Evolutionary conservation across 306 rosid species (phyloP), one percentile per base, ranked within the genome.

Genomic region (Astragalus glycyphyllos): DNA sequence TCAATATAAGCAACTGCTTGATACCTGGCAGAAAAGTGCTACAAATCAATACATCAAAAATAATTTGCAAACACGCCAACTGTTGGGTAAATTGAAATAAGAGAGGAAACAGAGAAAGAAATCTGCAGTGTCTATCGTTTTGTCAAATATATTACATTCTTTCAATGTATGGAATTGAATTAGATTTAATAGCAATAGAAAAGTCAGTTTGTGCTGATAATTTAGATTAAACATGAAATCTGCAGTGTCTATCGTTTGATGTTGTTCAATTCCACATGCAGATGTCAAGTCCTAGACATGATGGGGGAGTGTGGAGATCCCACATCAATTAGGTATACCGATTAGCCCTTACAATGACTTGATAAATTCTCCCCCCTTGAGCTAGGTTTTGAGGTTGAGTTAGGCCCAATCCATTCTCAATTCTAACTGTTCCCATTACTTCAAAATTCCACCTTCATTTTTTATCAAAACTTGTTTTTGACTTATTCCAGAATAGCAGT

Each of bases 1-100:
- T 94, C 99, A 76, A 94, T 91, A 70, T 86, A 91, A 57, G 99
- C 97, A 79, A 89, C 89, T 60, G 99, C 99, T 80, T 91, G 96
- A 86, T 94, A 94, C 96, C 98, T 94, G 82, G 74, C 51, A 79
- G 47, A 71, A 73, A 63, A 17, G 74, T 58, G 32, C 71, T 56
- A 61, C 62, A 13, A 49, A 60, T 65, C 68, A 48, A 69, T 56
- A 26, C 8, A 71, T 63, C 82, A 71, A 64, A 35, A 51, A 16
- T 45, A 45, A 72, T 58, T 45, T 34, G 53, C 29, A 14, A 35
- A 42, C 32, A 56, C 64, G 44, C 11, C 8, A 74, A 55, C 56
- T 31, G 5, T 47, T 4, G 14, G 67, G 72, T 38, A 72, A 32
- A 60, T 32, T 6, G 31, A 17, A 10, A 15, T 47, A 11, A 15